Base-by-base conservation (phyloP, 139 green algal species). In the Tetradesmus obliquus region DNA sequence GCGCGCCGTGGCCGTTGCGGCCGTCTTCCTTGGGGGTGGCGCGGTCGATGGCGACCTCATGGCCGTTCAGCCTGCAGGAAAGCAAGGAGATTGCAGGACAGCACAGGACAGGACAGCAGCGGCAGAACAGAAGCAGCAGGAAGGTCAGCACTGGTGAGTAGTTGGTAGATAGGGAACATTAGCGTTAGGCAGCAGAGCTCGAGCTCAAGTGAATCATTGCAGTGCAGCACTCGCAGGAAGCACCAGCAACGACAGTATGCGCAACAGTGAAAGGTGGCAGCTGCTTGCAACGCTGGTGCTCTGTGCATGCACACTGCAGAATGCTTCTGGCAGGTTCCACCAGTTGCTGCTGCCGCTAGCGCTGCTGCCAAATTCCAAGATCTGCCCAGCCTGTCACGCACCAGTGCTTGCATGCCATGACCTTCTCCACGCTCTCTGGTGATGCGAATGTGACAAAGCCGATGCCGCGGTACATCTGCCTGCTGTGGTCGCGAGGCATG, bases 361-460 rank as follows among this genome's bases (percentile, higher is more conserved):
- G 0, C 32, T 45, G 32, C 32, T 45, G 32, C 32, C 32, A 13
- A 76, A 24, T 13, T 76, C 3, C 66, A 66, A 66, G 57, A 66
- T 66, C 6, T 13, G 57, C 57, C 15, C 17, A 62, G 6, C 86
- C 60, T 71, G 2, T 57, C 53, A 60, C 24, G 51, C 82, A 93
- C 83, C 93, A 96, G 94, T 97, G 95, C 93, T 96, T 97, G 53
- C 94, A 93, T 0, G 93, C 93, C 92, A 97, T 95, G 22, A 96
- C 91, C 79, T 95, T 94, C 90, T 97, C 97, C 54, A 97, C 96
- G 3, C 95, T 95, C 60, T 97, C 95, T 3, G 95, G 89, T 6
- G 91, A 95, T 20, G 95, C 94, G 58, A 97, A 99, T 0, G 97
- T 98, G 22, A 99, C 96, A 88, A 99, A 99, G 0, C 97, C 97